These are phyloP conservation scores for Zoysia matrella DNA, from an alignment of 202 grass and related monocot genomes.

Conservation along the genomic window DNA sequence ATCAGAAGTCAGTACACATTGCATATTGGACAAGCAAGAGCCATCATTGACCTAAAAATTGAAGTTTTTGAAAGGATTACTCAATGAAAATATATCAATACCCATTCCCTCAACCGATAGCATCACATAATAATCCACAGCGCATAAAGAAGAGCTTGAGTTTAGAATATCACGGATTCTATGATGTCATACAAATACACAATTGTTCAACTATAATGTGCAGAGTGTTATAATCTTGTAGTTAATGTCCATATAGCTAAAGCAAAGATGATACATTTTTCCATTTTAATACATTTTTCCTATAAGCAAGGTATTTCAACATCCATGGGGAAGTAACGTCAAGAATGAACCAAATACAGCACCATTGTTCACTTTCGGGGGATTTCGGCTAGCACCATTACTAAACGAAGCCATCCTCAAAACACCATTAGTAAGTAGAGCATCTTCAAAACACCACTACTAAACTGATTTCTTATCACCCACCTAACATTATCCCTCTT, in stretches of 20 bases:
- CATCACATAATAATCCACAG: background rate
- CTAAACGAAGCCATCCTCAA: too few relatives aligned
- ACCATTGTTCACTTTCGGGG: background rate
- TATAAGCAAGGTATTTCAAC: background rate
- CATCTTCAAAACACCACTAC: too few relatives aligned
- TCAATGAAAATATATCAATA: background rate
- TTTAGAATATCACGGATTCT: background rate
- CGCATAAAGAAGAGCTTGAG: background rate
- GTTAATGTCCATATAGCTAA: background rate
- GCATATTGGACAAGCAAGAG: conserved; percentile 98
- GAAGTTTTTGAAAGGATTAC: conserved; percentile 23
- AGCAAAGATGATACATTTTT: background rate
- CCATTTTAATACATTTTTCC: background rate
- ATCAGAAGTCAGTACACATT: conserved; percentile 91
- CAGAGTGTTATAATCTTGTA: background rate
- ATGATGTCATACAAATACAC: background rate
- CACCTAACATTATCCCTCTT: too few relatives aligned
- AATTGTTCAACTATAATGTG: background rate
- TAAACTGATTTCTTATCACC: too few relatives aligned
- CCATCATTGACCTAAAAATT: conserved; percentile 92
- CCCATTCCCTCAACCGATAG: background rate
- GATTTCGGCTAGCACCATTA: too few relatives aligned
- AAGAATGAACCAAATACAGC: background rate
- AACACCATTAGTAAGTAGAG: too few relatives aligned
- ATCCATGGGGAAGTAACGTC: background rate